Percentiles rank a stretch among this genome's conserved stretches.
Evolutionary conservation across 2,329 filamentous ascomycete genomes (phyloP).

Genomic region (Trichoderma polysporum): DNA sequence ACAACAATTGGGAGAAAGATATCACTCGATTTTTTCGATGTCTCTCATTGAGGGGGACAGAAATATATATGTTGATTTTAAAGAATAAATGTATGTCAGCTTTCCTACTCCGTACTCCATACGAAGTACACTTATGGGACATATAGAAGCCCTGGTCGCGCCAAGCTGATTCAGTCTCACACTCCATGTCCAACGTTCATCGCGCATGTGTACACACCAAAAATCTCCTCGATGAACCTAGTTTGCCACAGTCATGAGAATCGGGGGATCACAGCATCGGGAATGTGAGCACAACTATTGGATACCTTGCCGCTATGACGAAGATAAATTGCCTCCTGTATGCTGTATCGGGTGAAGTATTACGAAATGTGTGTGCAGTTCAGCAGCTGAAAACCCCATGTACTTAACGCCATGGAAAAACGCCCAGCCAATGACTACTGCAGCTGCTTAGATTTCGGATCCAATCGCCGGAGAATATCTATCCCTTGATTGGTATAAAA

Average conservation of each 20-base stretch:
- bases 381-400: neutral
- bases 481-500: neutral
- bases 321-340: neutral
- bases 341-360: neutral
- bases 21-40: too few species aligned
- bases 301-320: neutral
- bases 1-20: too few species aligned
- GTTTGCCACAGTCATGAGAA: neutral
- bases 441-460: neutral
- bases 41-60: too few species aligned
- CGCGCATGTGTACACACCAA: neutral
- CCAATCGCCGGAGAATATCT: neutral
- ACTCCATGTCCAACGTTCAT: neutral
- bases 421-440: conserved; percentile 1
- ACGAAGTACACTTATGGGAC: too few species aligned
- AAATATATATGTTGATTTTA: too few species aligned
- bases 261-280: neutral
- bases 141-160: neutral
- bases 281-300: neutral
- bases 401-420: neutral
- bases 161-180: neutral
- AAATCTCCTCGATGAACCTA: neutral
- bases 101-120: too few species aligned
- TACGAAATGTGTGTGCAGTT: neutral
- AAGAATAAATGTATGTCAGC: too few species aligned